Percentiles rank a stretch among this genome's conserved stretches.
Evolutionary conservation across 345 rosid species (phyloP).

Genomic region (Brassica napus): DNA sequence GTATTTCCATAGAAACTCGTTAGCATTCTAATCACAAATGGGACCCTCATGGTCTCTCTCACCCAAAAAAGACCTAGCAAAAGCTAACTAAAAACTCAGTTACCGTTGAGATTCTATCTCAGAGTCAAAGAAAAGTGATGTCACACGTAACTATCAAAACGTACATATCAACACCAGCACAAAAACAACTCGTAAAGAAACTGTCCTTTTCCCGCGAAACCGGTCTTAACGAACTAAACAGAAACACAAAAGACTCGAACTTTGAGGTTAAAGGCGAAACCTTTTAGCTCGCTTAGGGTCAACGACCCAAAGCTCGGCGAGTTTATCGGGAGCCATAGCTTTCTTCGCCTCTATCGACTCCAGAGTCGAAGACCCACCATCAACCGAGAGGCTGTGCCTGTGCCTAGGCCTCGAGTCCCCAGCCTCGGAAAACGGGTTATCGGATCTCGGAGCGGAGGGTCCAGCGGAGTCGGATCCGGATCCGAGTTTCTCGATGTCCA

Average conservation of each 20-base stretch:
- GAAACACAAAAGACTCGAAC: not conserved
- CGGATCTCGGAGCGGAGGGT: conserved; percentile 41
- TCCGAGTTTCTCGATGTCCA: conserved; percentile 84
- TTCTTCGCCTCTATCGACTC: conserved; percentile 86
- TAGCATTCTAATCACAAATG: conserved; percentile 23
- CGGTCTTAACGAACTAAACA: not conserved
- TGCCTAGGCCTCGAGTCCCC: conserved; percentile 54
- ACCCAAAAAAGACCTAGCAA: conserved; percentile 16
- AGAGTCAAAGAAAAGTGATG: conserved; percentile 9
- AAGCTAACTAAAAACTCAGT: conserved; percentile 26
- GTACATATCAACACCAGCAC: not conserved
- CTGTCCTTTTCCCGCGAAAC: not conserved
- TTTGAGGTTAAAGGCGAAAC: not conserved
- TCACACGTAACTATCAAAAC: not conserved
- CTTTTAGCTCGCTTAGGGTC: conserved; percentile 74
- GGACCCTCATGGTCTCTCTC: conserved; percentile 36
- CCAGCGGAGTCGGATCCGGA: conserved; percentile 52
- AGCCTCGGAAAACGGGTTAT: conserved; percentile 35
- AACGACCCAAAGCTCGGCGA: conserved; percentile 77
- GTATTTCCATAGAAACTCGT: conserved; percentile 16
- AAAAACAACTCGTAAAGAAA: not conserved
- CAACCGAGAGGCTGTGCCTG: conserved; percentile 80
- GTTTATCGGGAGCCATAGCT: conserved; percentile 94
- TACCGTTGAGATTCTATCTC: not conserved
- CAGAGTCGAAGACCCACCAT: conserved; percentile 52